Evolutionary conservation across 495 filamentous ascomycete species (phyloP).

Genomic region (Hypoxylon trugodes): DNA sequence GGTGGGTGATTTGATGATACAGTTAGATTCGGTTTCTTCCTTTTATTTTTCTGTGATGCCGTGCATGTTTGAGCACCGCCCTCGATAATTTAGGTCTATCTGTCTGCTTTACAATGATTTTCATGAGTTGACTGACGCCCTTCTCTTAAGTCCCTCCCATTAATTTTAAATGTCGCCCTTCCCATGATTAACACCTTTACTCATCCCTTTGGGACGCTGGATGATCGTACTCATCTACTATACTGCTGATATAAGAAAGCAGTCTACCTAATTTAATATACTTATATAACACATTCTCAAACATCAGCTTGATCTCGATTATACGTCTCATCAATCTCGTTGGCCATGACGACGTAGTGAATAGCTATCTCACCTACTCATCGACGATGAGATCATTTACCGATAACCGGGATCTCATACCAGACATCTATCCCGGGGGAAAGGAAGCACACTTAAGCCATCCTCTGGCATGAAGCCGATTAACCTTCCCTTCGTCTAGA

Average conservation of each 20-base stretch:
- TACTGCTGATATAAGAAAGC: neutral
- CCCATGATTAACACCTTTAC: neutral
- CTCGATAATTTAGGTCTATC: neutral
- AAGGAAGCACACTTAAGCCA: neutral
- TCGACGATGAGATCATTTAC: neutral
- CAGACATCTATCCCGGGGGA: conserved; percentile 2
- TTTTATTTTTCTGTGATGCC: neutral
- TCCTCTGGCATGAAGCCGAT: conserved; percentile 25
- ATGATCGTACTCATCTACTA: neutral
- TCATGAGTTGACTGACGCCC: neutral
- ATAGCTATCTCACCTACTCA: neutral
- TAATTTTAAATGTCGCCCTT: neutral
- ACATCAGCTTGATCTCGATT: neutral
- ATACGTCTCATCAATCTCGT: neutral
- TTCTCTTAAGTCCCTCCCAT: neutral
- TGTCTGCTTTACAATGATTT: neutral
- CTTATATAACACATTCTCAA: neutral
- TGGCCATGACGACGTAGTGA: too few relatives aligned
- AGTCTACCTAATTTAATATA: neutral
- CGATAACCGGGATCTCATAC: conserved; percentile 21
- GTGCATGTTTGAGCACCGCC: neutral
- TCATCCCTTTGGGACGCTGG: neutral
- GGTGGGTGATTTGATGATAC: conserved; percentile 37
- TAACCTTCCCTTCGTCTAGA: conserved; percentile 13
- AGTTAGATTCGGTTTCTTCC: conserved; percentile 36